A percentile compares a stretch with the other conserved stretches of the same genome.
phyloP scores from a whole-genome alignment of 1,139 yeast genomes.

The Blastobotrys malaysiensis region DNA sequence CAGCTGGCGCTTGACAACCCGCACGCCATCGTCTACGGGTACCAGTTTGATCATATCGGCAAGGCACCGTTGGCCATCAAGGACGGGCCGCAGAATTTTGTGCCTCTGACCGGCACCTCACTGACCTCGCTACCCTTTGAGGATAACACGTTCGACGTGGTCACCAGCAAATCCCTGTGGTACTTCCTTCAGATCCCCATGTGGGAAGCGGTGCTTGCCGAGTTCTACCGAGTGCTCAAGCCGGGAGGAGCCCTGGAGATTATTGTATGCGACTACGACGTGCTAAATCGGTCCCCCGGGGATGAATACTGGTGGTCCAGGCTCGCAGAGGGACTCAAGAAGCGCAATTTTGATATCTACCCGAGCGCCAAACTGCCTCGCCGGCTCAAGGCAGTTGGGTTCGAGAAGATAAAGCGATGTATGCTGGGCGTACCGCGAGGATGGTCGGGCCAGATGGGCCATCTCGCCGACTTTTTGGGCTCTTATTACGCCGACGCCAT shows the following conservation, averaged over 20 bases:
- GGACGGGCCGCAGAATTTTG: constrained; percentile 32
- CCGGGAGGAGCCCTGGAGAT: constrained; percentile 39
- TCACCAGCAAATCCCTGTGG: constrained; percentile 34
- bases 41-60: constrained; percentile 25
- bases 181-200: constrained; percentile 27
- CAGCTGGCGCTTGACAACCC: constrained; percentile 38
- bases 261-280: constrained; percentile 29
- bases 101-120: constrained; percentile 30
- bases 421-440: constrained; percentile 29
- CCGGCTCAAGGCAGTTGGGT: constrained; percentile 31
- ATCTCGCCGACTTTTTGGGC: constrained; percentile 28
- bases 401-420: constrained; percentile 27
- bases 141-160: constrained; percentile 33
- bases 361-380: constrained; percentile 28
- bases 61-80: constrained; percentile 13
- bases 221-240: constrained; percentile 36
- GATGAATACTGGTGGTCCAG: constrained; percentile 26
- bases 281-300: constrained; percentile 22
- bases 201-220: constrained; percentile 36
- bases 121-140: constrained; percentile 33
- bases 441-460: constrained; percentile 33
- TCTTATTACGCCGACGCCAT: constrained; percentile 28
- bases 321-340: constrained; percentile 23
- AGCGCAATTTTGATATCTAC: constrained; percentile 30
- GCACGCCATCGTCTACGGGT: constrained; percentile 31